A percentile compares a stretch with the other conserved stretches of the same genome.
phyloP scores from a whole-genome alignment of 192 early-diverging fungal genomes.

The Coemansia sp. region DNA sequence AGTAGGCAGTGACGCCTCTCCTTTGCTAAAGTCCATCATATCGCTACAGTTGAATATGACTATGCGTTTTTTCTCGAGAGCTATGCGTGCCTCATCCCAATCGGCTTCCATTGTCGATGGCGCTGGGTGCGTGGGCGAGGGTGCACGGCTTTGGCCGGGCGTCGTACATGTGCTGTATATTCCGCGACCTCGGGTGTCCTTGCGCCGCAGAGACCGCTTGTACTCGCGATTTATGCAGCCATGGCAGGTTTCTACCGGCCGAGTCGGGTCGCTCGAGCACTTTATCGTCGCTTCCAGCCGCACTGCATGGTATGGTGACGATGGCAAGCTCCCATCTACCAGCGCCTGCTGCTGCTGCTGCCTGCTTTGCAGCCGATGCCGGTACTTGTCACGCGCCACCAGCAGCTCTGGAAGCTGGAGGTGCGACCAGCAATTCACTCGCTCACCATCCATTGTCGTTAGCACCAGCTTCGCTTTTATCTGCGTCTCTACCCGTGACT shows the following conservation, averaged over 20 bases:
- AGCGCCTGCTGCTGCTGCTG: conserved; percentile 20
- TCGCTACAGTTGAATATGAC: conserved; percentile 86
- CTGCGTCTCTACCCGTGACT: conserved; percentile 93
- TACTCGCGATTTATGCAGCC: conserved; percentile 84
- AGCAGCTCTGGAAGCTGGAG: conserved; percentile 79
- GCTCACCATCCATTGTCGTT: conserved; percentile 65
- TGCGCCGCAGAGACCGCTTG: conserved; percentile 64
- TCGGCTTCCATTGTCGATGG: conserved; percentile 57
- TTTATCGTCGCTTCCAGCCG: conserved; percentile 80
- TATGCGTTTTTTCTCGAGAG: conserved; percentile 73
- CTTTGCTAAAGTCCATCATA: conserved; percentile 82
- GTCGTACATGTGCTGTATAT: conserved; percentile 55
- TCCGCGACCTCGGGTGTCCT: conserved; percentile 45
- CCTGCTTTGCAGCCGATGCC: conserved; percentile 50
- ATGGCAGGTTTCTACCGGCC: conserved; percentile 73
- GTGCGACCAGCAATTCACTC: conserved; percentile 76
- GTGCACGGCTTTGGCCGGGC: conserved; percentile 57
- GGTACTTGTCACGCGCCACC: conserved; percentile 75
- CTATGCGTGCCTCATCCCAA: conserved; percentile 66
- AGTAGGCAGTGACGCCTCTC: conserved; percentile 84
- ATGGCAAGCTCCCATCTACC: conserved; percentile 37
- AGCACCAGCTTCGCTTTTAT: conserved; percentile 89
- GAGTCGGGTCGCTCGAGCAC: conserved; percentile 75
- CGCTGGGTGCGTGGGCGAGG: conserved; percentile 47
- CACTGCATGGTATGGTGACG: conserved; percentile 57